Base-by-base conservation (phyloP, 208 protist genomes). In the Angomonas ambiguus region DNA sequence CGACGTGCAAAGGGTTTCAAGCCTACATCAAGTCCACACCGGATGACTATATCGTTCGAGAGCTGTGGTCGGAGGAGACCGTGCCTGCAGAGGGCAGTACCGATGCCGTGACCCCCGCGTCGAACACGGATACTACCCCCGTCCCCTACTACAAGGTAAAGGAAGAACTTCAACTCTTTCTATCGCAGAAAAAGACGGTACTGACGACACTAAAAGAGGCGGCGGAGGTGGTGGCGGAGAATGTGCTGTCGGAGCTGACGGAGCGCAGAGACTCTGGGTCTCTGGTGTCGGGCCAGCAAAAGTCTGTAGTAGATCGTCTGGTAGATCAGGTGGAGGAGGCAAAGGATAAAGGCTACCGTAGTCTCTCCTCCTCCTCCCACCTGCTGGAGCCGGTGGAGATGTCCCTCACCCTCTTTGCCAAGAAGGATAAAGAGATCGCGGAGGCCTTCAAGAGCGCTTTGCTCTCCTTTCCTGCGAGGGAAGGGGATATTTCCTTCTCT, bases 371-470 rank as follows among this genome's bases (percentile, higher is more conserved):
- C 4, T 89, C 84, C 20, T 87, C 84, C 2, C 83, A 92, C 51
- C 59, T 92, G n/a, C 69, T 95, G 2, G 87, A 92, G 63, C 74
- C 89, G 8, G 76, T 92, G 0, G 74, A 79, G 60, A 76, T 95
- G 62, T 71, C 69, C 1, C 75, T 84, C 31, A 80, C 61, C 20
- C 60, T 95, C 0, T 92, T 73, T 67, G 65, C 71, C 13, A 77
- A 72, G 30, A 87, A 83, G 51, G 86, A 91, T 20, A 78, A 79
- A 34, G 66, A 64, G 1, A 53, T 91, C 3, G 49, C 80, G 24
- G 77, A 83, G 34, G 89, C 89, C 6, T 92, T 95, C 62, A 69
- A 77, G 5, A 89, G 78, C 69, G 59, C 62, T 6, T 45, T 80
- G 11, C 61, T 92, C 8, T 53, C 51, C 35, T 72, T 95, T 20